Conservation (phyloP, 305 asterid species). For the Stenogyne calaminthoides region DNA sequence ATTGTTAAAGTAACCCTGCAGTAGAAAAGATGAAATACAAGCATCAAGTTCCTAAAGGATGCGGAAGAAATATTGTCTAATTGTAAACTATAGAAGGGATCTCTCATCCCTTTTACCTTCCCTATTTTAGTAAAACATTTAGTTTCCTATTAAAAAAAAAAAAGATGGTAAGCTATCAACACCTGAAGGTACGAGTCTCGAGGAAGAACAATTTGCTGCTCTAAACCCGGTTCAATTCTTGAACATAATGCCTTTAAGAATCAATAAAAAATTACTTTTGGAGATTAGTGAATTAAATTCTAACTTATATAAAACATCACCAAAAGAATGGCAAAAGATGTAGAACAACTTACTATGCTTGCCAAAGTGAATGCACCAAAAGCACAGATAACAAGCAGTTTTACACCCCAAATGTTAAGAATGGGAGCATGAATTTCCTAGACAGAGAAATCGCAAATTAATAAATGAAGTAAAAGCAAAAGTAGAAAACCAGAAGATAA, state of each 20-base stretch:
- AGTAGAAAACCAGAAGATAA: constrained; percentile 17
- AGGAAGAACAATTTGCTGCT: constrained; percentile 98
- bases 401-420: constrained; percentile 84
- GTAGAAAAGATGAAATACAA: constrained; percentile 27
- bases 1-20: constrained; percentile 87
- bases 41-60: constrained; percentile 23
- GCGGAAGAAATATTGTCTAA: not conserved
- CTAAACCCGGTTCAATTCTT: constrained; percentile 96
- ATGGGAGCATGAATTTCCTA: constrained; percentile 94
- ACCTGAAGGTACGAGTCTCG: constrained; percentile 99
- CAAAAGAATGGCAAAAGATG: constrained; percentile 21
- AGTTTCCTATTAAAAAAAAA: too few species aligned
- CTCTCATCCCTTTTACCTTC: too few species aligned
- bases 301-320: constrained; percentile 25
- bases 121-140: too few species aligned
- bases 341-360: constrained; percentile 77
- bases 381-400: constrained; percentile 68
- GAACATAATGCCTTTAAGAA: constrained; percentile 78
- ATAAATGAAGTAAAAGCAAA: constrained; percentile 3
- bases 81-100: too few species aligned
- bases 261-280: constrained; percentile 19
- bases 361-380: constrained; percentile 87
- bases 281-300: constrained; percentile 14
- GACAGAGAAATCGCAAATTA: constrained; percentile 22
- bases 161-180: not conserved